phyloP scores from a whole-genome alignment of 352 stramenopile genomes.

The Phytophthora colocasiae region DNA sequence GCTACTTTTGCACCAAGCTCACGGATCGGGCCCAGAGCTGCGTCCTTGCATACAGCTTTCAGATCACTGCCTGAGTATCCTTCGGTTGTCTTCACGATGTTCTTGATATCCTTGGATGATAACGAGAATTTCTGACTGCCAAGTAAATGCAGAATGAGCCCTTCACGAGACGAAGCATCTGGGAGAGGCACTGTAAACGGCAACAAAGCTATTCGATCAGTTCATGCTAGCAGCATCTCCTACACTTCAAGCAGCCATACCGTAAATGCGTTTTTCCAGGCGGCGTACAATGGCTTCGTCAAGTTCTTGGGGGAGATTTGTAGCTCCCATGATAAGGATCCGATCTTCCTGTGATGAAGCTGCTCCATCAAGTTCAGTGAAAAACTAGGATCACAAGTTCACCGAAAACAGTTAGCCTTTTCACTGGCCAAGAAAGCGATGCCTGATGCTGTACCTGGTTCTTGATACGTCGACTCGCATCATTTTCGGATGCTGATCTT shows the following conservation, averaged over 20 bases:
- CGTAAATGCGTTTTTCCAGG: conserved; percentile 90
- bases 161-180: conserved; percentile 54
- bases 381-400: conserved; percentile 66
- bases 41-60: conserved; percentile 95
- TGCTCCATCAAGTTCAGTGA: conserved; percentile 86
- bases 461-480: conserved; percentile 89
- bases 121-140: conserved; percentile 57
- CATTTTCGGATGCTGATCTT: conserved; percentile 82
- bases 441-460: conserved; percentile 66
- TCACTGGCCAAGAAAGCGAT: no score
- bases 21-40: conserved; percentile 92
- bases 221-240: neutral
- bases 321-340: conserved; percentile 90
- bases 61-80: conserved; percentile 89
- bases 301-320: conserved; percentile 87
- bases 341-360: conserved; percentile 75
- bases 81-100: conserved; percentile 75
- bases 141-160: conserved; percentile 70
- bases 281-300: conserved; percentile 89
- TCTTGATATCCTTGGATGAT: conserved; percentile 65
- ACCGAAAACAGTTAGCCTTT: conserved; percentile 2
- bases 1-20: conserved; percentile 68
- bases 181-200: conserved; percentile 74
- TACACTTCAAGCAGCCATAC: conserved; percentile 39
- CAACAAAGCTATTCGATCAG: neutral